Evolutionary conservation across 805 yeast species (phyloP).

Genomic region (Kazachstania kunashirensis): DNA sequence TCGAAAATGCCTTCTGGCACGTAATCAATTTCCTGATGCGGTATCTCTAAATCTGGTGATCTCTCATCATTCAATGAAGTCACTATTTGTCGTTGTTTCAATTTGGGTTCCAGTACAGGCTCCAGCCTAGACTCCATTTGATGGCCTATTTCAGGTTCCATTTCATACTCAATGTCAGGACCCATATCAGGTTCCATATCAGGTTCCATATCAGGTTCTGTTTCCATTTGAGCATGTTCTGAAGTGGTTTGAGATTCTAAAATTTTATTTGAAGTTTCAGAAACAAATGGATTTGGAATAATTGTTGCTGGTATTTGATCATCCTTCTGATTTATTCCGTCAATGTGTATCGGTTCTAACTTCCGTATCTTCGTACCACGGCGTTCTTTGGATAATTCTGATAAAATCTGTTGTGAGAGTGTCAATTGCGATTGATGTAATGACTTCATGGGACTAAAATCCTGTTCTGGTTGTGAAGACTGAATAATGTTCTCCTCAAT

Average conservation of each 20-base stretch:
- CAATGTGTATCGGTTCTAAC: slow-evolving; percentile 11
- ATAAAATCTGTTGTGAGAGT: slow-evolving; percentile 10
- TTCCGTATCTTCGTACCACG: slow-evolving; percentile 12
- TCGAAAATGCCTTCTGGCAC: too few species aligned
- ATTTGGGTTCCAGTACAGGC: too few species aligned
- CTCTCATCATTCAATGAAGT: too few species aligned
- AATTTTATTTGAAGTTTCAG: background rate
- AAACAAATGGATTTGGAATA: background rate
- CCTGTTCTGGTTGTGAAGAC: background rate
- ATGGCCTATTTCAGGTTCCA: too few species aligned
- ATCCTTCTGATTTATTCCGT: slow-evolving; percentile 4
- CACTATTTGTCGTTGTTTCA: too few species aligned
- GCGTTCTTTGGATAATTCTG: slow-evolving; percentile 7
- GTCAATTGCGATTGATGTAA: too few species aligned
- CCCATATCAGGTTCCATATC: background rate
- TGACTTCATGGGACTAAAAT: background rate
- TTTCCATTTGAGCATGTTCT: background rate
- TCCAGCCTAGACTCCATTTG: too few species aligned
- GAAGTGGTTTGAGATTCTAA: too few species aligned
- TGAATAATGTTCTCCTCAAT: background rate
- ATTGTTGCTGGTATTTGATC: background rate
- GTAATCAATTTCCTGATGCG: too few species aligned
- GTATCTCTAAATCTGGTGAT: too few species aligned
- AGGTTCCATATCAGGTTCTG: background rate
- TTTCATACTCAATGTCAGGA: background rate